Percentiles rank a stretch among this genome's conserved stretches.
Conservation (phyloP, 164 flowering plant genomes). For the Platanus orientalis region DNA sequence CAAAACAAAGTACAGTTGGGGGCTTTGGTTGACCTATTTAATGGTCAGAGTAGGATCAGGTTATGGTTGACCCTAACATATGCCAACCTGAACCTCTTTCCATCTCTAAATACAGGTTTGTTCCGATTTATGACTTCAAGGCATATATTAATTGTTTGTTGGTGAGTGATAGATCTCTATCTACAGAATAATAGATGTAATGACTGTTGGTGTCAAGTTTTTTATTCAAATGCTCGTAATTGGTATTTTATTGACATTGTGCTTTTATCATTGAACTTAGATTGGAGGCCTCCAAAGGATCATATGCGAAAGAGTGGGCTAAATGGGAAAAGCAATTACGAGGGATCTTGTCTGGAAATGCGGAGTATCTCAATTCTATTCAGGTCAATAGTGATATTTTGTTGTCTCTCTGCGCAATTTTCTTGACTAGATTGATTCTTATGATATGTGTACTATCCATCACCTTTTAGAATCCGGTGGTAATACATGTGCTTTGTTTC, state of each 20-base stretch:
- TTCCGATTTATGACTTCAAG: background rate
- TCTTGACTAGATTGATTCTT: background rate
- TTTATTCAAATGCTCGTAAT: background rate
- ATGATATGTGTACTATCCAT: background rate
- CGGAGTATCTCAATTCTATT: slow-evolving; percentile 68
- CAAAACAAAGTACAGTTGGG: too few relatives aligned
- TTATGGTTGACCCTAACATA: too few relatives aligned
- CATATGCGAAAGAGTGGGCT: slow-evolving; percentile 76
- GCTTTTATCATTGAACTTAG: slow-evolving; percentile 26
- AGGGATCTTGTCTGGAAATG: slow-evolving; percentile 42
- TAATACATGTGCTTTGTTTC: background rate
- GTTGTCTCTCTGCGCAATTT: background rate
- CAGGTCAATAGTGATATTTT: slow-evolving; percentile 45
- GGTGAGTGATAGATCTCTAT: background rate
- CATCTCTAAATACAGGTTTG: background rate
- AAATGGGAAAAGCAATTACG: slow-evolving; percentile 83
- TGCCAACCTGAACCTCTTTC: background rate
- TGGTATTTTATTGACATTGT: background rate
- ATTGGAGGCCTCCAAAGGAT: slow-evolving; percentile 80
- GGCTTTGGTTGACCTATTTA: too few relatives aligned
- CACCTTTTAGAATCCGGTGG: background rate
- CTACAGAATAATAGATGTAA: background rate
- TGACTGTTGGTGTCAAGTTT: background rate
- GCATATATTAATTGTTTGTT: background rate
- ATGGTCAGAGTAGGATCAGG: too few relatives aligned